Evolutionary conservation across 2,329 filamentous ascomycete species (phyloP).

Genomic region (Nemania abortiva): DNA sequence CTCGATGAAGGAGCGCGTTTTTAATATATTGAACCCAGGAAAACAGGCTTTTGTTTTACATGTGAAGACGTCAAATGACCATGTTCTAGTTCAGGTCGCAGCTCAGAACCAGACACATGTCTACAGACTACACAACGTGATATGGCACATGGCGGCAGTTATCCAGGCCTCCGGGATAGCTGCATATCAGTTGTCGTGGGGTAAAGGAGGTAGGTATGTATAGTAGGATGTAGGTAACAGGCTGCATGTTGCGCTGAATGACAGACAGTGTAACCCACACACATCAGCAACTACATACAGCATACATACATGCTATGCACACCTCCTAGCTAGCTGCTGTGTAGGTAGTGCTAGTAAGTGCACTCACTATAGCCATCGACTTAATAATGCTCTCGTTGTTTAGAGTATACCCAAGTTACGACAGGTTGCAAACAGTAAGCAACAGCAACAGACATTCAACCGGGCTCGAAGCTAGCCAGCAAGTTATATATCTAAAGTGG

Average conservation of each 20-base stretch:
- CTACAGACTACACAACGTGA: neutral
- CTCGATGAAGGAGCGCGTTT: slow-evolving; percentile 8
- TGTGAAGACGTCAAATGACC: slow-evolving; percentile 35
- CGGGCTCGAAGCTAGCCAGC: slow-evolving; percentile 26
- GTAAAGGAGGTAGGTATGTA: neutral
- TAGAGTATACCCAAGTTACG: slow-evolving; percentile 12
- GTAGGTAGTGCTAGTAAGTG: neutral
- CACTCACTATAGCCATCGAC: neutral
- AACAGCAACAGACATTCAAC: slow-evolving; percentile 10
- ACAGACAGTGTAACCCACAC: slow-evolving; percentile 27
- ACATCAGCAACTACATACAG: neutral
- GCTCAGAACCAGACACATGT: slow-evolving; percentile 20
- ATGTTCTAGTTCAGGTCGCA: slow-evolving; percentile 10
- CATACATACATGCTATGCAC: neutral
- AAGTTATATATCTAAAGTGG: slow-evolving; percentile 32
- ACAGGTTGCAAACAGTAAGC: slow-evolving; percentile 37
- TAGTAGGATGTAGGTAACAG: neutral
- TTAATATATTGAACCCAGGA: slow-evolving; percentile 25
- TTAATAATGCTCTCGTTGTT: slow-evolving; percentile 14
- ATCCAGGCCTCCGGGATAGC: slow-evolving; percentile 22
- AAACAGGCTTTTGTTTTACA: slow-evolving; percentile 23
- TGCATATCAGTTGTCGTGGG: slow-evolving; percentile 25
- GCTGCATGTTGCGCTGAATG: slow-evolving; percentile 14
- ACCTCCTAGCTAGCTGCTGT: neutral
- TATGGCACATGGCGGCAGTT: slow-evolving; percentile 20